Evolutionary conservation across 2,329 filamentous ascomycete species (phyloP).

Genomic region (Penicillium sp.): DNA sequence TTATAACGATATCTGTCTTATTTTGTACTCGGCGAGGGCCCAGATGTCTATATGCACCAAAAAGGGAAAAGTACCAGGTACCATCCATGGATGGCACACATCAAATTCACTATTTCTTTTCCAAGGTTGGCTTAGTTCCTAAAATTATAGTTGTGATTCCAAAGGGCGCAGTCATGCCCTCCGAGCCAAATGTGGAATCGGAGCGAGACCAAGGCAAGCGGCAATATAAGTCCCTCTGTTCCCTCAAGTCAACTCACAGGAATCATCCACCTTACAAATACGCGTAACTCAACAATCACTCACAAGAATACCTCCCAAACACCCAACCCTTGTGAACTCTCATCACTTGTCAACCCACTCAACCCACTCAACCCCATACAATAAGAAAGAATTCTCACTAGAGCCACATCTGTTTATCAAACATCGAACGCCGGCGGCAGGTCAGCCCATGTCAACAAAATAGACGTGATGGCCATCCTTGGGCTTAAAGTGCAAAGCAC

Average conservation of each 20-base stretch:
- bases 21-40: background rate
- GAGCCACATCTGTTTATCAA: background rate
- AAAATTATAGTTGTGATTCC: background rate
- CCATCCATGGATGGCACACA: background rate
- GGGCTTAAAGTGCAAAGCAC: background rate
- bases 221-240: background rate
- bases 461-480: background rate
- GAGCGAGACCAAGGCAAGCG: background rate
- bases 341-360: background rate
- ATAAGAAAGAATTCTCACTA: background rate
- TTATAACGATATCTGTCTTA: background rate
- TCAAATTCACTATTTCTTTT: background rate
- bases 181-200: background rate
- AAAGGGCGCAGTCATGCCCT: background rate
- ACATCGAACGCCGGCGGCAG: background rate
- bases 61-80: background rate
- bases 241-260: background rate
- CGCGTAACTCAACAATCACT: background rate
- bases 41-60: background rate
- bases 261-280: background rate
- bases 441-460: background rate
- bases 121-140: background rate
- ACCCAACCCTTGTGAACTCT: background rate
- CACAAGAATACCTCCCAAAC: background rate
- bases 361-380: background rate